Base-by-base conservation (phyloP, 148 eudicot genomes). In the Drosera capensis region DNA sequence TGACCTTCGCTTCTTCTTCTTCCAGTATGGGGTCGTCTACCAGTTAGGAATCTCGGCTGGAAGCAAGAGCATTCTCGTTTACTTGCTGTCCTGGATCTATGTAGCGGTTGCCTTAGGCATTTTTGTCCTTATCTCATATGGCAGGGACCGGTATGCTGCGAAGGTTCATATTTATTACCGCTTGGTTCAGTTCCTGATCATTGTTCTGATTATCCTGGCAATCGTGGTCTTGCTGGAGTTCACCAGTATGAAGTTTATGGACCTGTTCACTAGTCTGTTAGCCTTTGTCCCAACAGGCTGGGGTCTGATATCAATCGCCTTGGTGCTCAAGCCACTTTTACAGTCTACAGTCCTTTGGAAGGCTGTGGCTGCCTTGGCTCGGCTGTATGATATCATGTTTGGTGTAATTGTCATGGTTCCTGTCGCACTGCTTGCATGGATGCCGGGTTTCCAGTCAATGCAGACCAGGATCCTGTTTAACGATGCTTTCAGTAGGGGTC, bases 11-110 rank as follows among this genome's bases (percentile, higher is more conserved):
- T 51, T 51, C 45, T 51, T 51, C 25, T 23, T 51, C 16, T 51
- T 34, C 24, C 55, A 51, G 40, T 51, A 38, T 39, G 55, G 55
- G 55, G 26, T 51, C 23, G 55, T 51, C 19, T 51, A 51, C 18
- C 44, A 51, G 31, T 25, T 51, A 14, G 40, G 38, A 34, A 34
- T 34, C n/a, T 13, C 38, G 3, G 38, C 5, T 34, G 38, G 38
- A 34, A 34, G 38, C 38, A 34, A 34, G 0, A 11, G 38, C n/a
- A 4, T 34, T 34, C n/a, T 11, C 14, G 38, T 34, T 5, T 34
- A 34, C 38, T 34, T 34, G 38, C 38, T 34, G 5, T 34, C 38
- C 11, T 34, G 38, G 38, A 34, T 34, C 13, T 34, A 11, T 15
- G n/a, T 34, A 9, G 5, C n/a, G 11, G 38, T 34, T 34, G 38